These are phyloP conservation scores for Mycothermus thermophilus DNA, from an alignment of 495 filamentous ascomycete genomes.

Conservation along the genomic window DNA sequence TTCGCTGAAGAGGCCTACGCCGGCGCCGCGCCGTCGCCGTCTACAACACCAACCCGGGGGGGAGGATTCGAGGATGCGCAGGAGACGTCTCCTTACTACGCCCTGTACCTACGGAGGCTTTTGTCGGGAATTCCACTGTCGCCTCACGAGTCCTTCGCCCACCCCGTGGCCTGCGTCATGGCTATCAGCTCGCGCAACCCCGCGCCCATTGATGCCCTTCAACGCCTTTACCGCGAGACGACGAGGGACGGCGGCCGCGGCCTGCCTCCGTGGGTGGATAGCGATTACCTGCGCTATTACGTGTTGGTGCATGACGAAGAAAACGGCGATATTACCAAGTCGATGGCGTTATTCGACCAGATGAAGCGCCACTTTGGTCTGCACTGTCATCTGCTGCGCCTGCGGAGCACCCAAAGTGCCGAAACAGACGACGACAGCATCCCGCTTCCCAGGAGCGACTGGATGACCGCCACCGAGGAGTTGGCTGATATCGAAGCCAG, in stretches of 20 bases:
- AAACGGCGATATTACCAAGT: constrained; percentile 76
- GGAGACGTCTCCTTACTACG: constrained; percentile 51
- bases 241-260: constrained; percentile 49
- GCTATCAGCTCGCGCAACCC: constrained; percentile 80
- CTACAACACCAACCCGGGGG: constrained; percentile 22
- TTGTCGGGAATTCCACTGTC: constrained; percentile 62
- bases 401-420: constrained; percentile 72
- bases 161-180: constrained; percentile 92
- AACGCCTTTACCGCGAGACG: constrained; percentile 67
- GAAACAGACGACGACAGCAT: constrained; percentile 88
- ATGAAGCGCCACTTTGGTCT: constrained; percentile 97
- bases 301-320: constrained; percentile 97
- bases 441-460: constrained; percentile 64
- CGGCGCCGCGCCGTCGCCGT: constrained; percentile 17
- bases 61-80: constrained; percentile 27
- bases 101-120: constrained; percentile 66
- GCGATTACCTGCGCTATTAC: constrained; percentile 88
- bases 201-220: constrained; percentile 67
- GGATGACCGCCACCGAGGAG: constrained; percentile 81
- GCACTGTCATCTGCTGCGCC: constrained; percentile 80
- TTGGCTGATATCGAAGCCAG: constrained; percentile 51
- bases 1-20: constrained; percentile 36
- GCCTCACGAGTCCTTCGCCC: constrained; percentile 83
- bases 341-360: constrained; percentile 77
- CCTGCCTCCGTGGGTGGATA: constrained; percentile 69